These are phyloP conservation scores for Chaetomium cochliodes DNA, from an alignment of 495 filamentous ascomycete genomes.

Conservation along the genomic window DNA sequence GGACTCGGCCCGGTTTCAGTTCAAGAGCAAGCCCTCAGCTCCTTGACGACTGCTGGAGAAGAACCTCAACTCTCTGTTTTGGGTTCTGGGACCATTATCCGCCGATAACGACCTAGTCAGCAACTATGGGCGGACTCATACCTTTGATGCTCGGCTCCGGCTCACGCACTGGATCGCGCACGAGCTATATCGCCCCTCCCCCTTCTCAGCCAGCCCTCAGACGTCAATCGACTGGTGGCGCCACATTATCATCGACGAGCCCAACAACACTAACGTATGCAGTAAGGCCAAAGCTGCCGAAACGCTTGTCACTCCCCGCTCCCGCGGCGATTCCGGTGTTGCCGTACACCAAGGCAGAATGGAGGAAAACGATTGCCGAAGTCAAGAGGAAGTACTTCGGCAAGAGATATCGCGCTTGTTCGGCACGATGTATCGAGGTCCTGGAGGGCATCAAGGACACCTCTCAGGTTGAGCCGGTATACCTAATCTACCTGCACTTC, in stretches of 20 bases:
- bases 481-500: conserved; percentile 55
- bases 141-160: conserved; percentile 37
- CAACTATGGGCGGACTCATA: conserved; percentile 28
- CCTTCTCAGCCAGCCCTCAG: conserved; percentile 12
- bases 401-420: conserved; percentile 48
- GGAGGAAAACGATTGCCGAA: conserved; percentile 45
- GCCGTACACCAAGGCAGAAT: conserved; percentile 40
- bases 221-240: conserved; percentile 13
- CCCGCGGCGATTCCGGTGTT: conserved; percentile 27
- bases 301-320: conserved; percentile 27
- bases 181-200: conserved; percentile 24
- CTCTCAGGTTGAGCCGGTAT: conserved; percentile 45
- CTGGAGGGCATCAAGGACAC: conserved; percentile 45
- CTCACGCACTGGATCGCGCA: conserved; percentile 19
- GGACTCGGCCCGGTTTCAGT: conserved; percentile 15
- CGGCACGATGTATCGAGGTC: conserved; percentile 47
- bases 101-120: background rate
- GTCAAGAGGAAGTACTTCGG: conserved; percentile 48
- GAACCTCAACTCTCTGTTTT: conserved; percentile 6
- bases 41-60: conserved; percentile 12
- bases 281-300: conserved; percentile 13
- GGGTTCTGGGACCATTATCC: conserved; percentile 13
- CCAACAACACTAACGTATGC: conserved; percentile 12
- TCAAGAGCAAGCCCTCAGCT: conserved; percentile 5
- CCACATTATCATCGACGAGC: conserved; percentile 13